Percentiles rank a stretch among this genome's conserved stretches.
These are phyloP conservation scores for Passiflora organensis DNA, from an alignment of 345 rosid species.

Conservation along the genomic window DNA sequence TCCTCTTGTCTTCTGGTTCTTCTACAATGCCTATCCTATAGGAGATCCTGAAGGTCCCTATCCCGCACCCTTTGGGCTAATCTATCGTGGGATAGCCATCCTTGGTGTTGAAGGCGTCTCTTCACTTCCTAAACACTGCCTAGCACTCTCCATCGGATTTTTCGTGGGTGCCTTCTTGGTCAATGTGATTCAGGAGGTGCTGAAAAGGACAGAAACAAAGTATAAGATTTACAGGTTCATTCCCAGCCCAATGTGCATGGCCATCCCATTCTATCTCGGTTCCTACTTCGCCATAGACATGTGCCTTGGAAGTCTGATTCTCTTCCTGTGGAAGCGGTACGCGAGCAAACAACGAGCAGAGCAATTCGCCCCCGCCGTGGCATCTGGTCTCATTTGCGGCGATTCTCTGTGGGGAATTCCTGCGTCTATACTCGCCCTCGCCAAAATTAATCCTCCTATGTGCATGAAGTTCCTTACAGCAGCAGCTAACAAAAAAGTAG, in stretches of 20 bases:
- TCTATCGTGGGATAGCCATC: slow-evolving; percentile 74
- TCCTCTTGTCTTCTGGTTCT: slow-evolving; percentile 79
- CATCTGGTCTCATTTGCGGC: slow-evolving; percentile 86
- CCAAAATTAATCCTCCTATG: slow-evolving; percentile 58
- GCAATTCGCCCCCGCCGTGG: slow-evolving; percentile 61
- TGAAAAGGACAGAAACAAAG: slow-evolving; percentile 30
- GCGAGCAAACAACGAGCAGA: slow-evolving; percentile 47
- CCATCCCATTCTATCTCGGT: slow-evolving; percentile 90
- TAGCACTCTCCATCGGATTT: slow-evolving; percentile 44
- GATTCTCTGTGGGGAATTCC: slow-evolving; percentile 91
- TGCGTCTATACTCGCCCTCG: slow-evolving; percentile 70
- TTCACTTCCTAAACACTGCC: slow-evolving; percentile 71
- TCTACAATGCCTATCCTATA: slow-evolving; percentile 64
- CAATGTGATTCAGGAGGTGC: slow-evolving; percentile 33
- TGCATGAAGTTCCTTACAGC: slow-evolving; percentile 92
- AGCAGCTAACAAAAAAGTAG: slow-evolving; percentile 44
- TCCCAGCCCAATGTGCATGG: slow-evolving; percentile 95
- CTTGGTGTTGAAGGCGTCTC: slow-evolving; percentile 64
- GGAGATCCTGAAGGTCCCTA: slow-evolving; percentile 62
- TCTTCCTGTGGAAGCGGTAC: slow-evolving; percentile 53
- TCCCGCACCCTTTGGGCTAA: slow-evolving; percentile 69
- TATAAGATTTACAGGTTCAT: slow-evolving; percentile 40
- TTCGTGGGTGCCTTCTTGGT: slow-evolving; percentile 41
- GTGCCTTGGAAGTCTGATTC: slow-evolving; percentile 81
- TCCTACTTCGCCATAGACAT: slow-evolving; percentile 80